Evolutionary conservation across 2,329 filamentous ascomycete genomes (phyloP), one percentile per base, ranked within the genome.

Genomic region (Neofusicoccum cordaticola): DNA sequence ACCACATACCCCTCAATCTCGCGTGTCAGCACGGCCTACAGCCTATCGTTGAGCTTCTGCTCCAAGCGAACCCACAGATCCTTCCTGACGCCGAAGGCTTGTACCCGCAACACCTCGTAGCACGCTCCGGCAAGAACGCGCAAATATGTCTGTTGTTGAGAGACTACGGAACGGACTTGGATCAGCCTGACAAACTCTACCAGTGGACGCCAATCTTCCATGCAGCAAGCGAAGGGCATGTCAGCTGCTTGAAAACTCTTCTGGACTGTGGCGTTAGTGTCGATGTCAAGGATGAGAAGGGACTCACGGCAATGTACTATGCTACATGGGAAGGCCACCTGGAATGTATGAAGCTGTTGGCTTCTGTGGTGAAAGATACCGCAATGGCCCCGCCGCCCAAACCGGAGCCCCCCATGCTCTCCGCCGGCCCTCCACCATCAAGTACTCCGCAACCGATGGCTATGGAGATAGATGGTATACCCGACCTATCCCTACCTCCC

Each of bases 131-230:
- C 2, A 89, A 93, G 72, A 90, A 88, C 0, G 90, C 93, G 1
- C 84, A 91, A 63, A 85, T 97, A 34, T 83, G 98, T 11, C 80
- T 93, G 13, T 83, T 97, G 44, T 83, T 99, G 12, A 90, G 93
- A 74, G 84, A 90, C 58, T 93, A 95, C 72, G 93, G 93, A 1
- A 94, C 93, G 22, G 89, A 99, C 74, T 84, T 99, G 48, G 88
- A 99, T 72, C 93, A 98, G 75, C 84, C 92, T 37, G 95, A 99
- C 77, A 98, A 97, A 78, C 84, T 99, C 15, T 98, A 98, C 71
- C 92, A 94, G 66, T 99, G 95, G 95, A 98, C 95, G 2, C 93
- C 95, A 0, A 83, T 99, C 4, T 95, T 99, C 65, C 94, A 99
- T 75, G 94, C 95, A 2, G 95, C 95, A 9, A 97, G 93, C 74